These are phyloP conservation scores for Microdochium nivale DNA, from an alignment of 2,329 filamentous ascomycete species.

Conservation along the genomic window DNA sequence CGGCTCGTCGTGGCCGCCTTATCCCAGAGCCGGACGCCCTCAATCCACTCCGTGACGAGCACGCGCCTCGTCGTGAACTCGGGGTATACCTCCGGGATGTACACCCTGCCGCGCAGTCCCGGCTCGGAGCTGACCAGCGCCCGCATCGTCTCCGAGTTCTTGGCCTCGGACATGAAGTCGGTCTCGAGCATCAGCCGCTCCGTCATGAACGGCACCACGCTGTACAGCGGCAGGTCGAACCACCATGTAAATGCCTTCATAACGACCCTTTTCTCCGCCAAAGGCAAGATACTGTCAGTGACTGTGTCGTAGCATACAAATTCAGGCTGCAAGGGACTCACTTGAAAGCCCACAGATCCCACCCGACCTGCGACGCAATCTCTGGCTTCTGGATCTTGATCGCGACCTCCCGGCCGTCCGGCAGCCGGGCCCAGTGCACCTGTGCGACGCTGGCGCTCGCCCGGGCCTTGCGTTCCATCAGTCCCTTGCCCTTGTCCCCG, in stretches of 20 bases:
- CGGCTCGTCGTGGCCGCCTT: constrained; percentile 68
- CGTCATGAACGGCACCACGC: constrained; percentile 82
- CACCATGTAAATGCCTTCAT: constrained; percentile 73
- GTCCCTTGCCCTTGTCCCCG: constrained; percentile 57
- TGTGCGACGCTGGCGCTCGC: constrained; percentile 90
- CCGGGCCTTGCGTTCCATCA: constrained; percentile 52
- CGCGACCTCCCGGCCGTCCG: constrained; percentile 84
- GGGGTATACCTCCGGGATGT: constrained; percentile 76
- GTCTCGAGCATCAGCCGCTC: constrained; percentile 90
- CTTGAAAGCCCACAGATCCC: constrained; percentile 96
- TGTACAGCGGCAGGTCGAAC: constrained; percentile 92
- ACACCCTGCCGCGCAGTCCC: constrained; percentile 69
- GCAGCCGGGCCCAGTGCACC: constrained; percentile 85
- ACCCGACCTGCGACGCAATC: constrained; percentile 82
- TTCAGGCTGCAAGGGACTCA: constrained; percentile 26
- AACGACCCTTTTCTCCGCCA: constrained; percentile 50
- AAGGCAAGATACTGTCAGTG: background rate
- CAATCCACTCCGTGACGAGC: constrained; percentile 96
- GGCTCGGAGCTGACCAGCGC: constrained; percentile 67
- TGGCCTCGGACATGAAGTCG: constrained; percentile 86
- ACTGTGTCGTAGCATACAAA: background rate
- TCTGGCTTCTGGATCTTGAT: constrained; percentile 96
- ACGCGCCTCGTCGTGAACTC: constrained; percentile 77
- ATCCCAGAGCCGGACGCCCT: constrained; percentile 88
- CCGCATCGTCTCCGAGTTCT: constrained; percentile 81